These are phyloP conservation scores for Skeletonema menzelii DNA, from an alignment of 108 stramenopile genomes.

Conservation along the genomic window DNA sequence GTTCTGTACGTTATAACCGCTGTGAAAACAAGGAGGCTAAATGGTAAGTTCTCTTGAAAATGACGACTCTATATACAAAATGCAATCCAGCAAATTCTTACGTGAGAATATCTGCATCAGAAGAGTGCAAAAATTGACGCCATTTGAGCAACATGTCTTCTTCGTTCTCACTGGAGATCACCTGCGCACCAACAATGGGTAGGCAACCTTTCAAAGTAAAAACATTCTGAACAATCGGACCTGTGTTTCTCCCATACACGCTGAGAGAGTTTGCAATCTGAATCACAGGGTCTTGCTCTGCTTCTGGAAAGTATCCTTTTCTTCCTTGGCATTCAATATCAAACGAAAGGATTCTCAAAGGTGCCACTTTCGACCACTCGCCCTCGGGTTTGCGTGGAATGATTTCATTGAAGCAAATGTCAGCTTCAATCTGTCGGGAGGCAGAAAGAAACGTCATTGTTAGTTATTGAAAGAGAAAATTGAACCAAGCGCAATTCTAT, in stretches of 20 bases:
- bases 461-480: not conserved
- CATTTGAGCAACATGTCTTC: conserved; percentile 93
- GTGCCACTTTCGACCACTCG: conserved; percentile 96
- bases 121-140: conserved; percentile 86
- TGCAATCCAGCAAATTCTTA: conserved; percentile 1
- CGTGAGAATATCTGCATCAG: conserved; percentile 98
- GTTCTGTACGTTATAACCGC: conserved; percentile 81
- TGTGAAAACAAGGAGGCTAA: not conserved
- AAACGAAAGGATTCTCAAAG: conserved; percentile 93
- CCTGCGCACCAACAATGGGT: conserved; percentile 98
- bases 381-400: conserved; percentile 89
- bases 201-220: conserved; percentile 96
- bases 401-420: conserved; percentile 91
- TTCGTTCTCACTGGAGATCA: conserved; percentile 93
- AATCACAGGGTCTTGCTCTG: conserved; percentile 99
- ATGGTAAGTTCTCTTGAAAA: not conserved
- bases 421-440: conserved; percentile 83
- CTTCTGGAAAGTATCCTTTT: conserved; percentile 97
- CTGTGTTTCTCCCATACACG: conserved; percentile 78
- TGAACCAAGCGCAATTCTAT: not conserved
- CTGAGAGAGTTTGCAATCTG: conserved; percentile 97
- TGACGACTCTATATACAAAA: not conserved
- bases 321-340: conserved; percentile 99
- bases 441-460: conserved; percentile 3
- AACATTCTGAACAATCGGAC: conserved; percentile 92